phyloP scores from a whole-genome alignment of 2,329 filamentous ascomycete species.

The Colletotrichum sojae region DNA sequence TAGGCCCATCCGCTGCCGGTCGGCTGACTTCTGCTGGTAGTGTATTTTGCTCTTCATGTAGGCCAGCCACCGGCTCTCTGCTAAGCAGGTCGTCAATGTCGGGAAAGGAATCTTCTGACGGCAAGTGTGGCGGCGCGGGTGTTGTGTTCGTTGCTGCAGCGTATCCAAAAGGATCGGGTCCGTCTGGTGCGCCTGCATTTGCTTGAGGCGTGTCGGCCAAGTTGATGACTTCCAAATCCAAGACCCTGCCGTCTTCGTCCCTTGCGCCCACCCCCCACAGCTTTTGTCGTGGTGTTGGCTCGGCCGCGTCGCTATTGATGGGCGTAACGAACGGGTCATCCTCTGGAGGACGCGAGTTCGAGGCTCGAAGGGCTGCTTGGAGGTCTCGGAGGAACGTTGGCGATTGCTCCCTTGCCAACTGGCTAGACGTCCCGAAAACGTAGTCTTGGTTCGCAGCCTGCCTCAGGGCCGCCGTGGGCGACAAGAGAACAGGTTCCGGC shows the following conservation, averaged over 20 bases:
- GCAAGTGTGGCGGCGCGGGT: slow-evolving; percentile 4
- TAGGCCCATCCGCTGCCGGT: neutral
- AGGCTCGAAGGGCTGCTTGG: slow-evolving; percentile 72
- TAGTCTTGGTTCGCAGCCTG: slow-evolving; percentile 80
- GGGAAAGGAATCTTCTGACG: slow-evolving; percentile 32
- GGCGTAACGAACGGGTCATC: slow-evolving; percentile 57
- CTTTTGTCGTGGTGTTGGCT: slow-evolving; percentile 52
- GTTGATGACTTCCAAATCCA: slow-evolving; percentile 75
- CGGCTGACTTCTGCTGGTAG: neutral
- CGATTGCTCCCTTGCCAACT: slow-evolving; percentile 81
- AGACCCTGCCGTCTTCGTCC: slow-evolving; percentile 74
- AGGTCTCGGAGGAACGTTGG: slow-evolving; percentile 75
- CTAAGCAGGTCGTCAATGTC: slow-evolving; percentile 34
- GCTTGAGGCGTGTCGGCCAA: slow-evolving; percentile 61
- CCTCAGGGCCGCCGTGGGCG: slow-evolving; percentile 77
- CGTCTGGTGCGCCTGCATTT: slow-evolving; percentile 43
- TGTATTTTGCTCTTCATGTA: neutral
- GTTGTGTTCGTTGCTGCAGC: neutral
- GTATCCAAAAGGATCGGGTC: slow-evolving; percentile 58
- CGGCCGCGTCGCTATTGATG: slow-evolving; percentile 56
- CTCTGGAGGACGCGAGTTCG: slow-evolving; percentile 59
- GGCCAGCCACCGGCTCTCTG: neutral
- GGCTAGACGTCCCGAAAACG: slow-evolving; percentile 89
- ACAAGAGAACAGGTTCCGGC: slow-evolving; percentile 71
- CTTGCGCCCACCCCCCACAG: slow-evolving; percentile 82